A percentile compares a stretch with the other conserved stretches of the same genome.
These are phyloP conservation scores for Solanum rostratum DNA, from an alignment of 257 asterid species.

Conservation along the genomic window DNA sequence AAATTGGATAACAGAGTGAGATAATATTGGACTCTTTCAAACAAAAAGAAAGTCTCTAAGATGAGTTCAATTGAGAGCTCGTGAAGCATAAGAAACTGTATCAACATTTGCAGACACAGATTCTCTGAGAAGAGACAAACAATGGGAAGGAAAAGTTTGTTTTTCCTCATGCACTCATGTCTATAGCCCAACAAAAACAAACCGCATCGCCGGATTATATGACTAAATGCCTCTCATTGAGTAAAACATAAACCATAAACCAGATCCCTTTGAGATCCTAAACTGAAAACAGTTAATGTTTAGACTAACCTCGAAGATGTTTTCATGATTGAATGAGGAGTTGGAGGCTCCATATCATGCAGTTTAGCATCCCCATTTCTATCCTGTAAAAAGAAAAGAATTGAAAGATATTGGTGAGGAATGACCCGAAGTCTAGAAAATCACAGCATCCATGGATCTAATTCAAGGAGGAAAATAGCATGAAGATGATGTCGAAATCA, in stretches of 20 bases:
- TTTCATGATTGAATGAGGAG: slow-evolving; percentile 59
- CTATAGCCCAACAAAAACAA: background rate
- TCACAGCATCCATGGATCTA: background rate
- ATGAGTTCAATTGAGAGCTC: background rate
- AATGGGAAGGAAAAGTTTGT: background rate
- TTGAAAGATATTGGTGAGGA: background rate
- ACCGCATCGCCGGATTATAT: background rate
- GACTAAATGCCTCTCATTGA: background rate
- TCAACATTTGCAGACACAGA: background rate
- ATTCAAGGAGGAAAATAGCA: background rate
- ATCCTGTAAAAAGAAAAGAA: slow-evolving; percentile 38
- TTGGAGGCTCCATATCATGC: slow-evolving; percentile 67
- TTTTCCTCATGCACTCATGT: background rate
- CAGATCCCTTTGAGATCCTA: background rate
- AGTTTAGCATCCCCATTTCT: slow-evolving; percentile 62
- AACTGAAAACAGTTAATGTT: background rate
- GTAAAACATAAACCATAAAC: background rate
- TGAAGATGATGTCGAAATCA: background rate
- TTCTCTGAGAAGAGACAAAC: background rate
- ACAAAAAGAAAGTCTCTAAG: background rate
- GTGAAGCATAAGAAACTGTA: background rate
- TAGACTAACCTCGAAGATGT: slow-evolving; percentile 62
- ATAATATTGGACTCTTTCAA: background rate
- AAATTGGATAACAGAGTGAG: background rate
- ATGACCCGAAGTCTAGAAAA: background rate